phyloP scores from a whole-genome alignment of 1,284 basidiomycete genomes.

The Ceratobasidium sp. region DNA sequence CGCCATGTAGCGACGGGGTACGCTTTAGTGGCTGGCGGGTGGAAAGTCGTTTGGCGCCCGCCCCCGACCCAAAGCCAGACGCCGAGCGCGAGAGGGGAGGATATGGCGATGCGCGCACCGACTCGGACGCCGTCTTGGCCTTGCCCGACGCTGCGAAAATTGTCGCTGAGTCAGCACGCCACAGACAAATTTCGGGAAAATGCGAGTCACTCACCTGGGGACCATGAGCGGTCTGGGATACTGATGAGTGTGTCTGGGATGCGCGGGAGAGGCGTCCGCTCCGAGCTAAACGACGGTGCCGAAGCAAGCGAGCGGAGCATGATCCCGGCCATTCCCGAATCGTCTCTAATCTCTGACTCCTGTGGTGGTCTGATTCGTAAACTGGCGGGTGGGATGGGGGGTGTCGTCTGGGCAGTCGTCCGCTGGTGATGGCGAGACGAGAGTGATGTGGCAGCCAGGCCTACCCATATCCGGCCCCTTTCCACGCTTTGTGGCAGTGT shows the following conservation, averaged over 20 bases:
- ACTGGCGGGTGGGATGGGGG: not conserved
- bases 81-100: constrained; percentile 10
- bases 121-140: constrained; percentile 7
- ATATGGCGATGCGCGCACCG: constrained; percentile 21
- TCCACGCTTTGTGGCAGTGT: too few species aligned
- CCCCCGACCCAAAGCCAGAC: constrained; percentile 2
- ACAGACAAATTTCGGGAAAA: not conserved
- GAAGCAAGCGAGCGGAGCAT: constrained; percentile 30
- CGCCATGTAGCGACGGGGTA: constrained; percentile 26
- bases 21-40: constrained; percentile 8
- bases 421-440: not conserved
- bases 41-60: constrained; percentile 9
- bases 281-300: constrained; percentile 18
- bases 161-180: constrained; percentile 17
- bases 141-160: constrained; percentile 21
- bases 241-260: constrained; percentile 28
- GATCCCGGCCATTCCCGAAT: constrained; percentile 31
- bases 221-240: not conserved
- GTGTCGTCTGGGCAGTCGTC: not conserved
- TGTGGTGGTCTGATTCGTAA: not conserved
- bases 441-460: not conserved
- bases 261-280: constrained; percentile 22
- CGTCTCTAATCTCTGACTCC: not conserved
- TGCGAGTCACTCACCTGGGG: not conserved
- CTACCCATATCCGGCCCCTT: too few species aligned